Evolutionary conservation across 768 basidiomycete genomes (phyloP), one percentile per base, ranked within the genome.

Genomic region (Auricularia heimuer): DNA sequence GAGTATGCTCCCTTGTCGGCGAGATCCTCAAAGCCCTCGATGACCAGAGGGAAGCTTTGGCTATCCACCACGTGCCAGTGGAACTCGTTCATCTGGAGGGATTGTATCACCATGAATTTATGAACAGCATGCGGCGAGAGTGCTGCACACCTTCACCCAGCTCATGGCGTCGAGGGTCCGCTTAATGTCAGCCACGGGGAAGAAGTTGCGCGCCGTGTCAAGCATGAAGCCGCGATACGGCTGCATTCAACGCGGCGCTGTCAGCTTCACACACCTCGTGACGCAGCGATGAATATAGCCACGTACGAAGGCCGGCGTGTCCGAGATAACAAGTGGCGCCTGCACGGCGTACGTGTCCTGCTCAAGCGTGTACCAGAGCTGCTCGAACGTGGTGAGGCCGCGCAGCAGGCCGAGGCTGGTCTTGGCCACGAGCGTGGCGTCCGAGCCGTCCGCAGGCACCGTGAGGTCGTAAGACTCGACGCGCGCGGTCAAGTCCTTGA

Each of bases 1-100:
- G 83, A 83, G 75, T 94, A 94, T 11, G 79, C 77, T 71, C 86
- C 84, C 73, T 80, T 78, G 16, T 68, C 66, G 10, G 88, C 78
- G 1, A 94, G 77, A 63, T 83, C 82, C 0, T 86, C 80, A 70
- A 82, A 87, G 10, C 80, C 80, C 3, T 83, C 77, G n/a, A 93
- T 75, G 45, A 81, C 77, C 12, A 94, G 78, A 1, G 92, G 91
- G 77, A 90, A 94, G 44, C 85, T 86, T 70, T 94, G 90, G 64
- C 85, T 84, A 74, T 94, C 92, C 39, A 85, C 85, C 64, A 91
- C 79, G 70, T 94, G 92, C 92, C 91, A 94, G 68, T 94, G 90
- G 69, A 94, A 82, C 1, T 83, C 84, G 73, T 86, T 92, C 61
- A 90, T 81, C 85, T 86, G 60, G 21, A 36, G 8, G 54, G 51